These are phyloP conservation scores for Globisporangium echinulatum DNA, from an alignment of 352 stramenopile species.

Conservation along the genomic window DNA sequence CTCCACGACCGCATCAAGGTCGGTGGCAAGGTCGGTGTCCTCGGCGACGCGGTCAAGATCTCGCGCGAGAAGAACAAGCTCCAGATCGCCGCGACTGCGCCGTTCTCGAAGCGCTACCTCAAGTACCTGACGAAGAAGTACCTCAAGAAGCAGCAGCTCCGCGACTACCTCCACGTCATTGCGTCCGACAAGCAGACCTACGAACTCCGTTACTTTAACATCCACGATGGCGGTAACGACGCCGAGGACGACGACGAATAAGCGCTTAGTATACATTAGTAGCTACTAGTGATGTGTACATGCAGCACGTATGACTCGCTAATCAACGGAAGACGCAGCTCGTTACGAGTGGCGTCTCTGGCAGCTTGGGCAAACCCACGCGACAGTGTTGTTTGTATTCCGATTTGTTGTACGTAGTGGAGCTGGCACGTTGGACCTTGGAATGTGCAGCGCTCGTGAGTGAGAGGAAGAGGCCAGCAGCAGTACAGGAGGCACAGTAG, in stretches of 20 bases:
- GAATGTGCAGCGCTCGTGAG: too few relatives aligned
- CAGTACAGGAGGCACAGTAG: neutral
- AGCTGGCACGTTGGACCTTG: too few relatives aligned
- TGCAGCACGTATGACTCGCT: neutral
- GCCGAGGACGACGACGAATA: slow-evolving; percentile 87
- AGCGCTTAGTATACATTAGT: slow-evolving; percentile 8
- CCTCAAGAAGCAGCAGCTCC: slow-evolving; percentile 99
- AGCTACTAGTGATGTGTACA: neutral
- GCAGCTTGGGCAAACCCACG: neutral
- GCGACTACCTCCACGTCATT: slow-evolving; percentile 99
- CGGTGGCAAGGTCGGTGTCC: slow-evolving; percentile 95
- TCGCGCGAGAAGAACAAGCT: slow-evolving; percentile 95
- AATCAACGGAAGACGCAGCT: neutral
- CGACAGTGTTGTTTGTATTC: neutral
- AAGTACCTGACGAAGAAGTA: slow-evolving; percentile 99
- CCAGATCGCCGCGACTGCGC: slow-evolving; percentile 91
- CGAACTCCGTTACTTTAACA: slow-evolving; percentile 98
- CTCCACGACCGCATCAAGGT: slow-evolving; percentile 99
- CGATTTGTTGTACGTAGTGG: too few relatives aligned
- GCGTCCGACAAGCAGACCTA: slow-evolving; percentile 98
- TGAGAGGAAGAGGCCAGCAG: neutral
- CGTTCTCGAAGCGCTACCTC: slow-evolving; percentile 97
- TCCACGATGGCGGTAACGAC: slow-evolving; percentile 91
- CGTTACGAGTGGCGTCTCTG: neutral
- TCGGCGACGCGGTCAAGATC: slow-evolving; percentile 95